Base-by-base conservation (phyloP, 2,329 filamentous ascomycete genomes). In the Claviceps africana region DNA sequence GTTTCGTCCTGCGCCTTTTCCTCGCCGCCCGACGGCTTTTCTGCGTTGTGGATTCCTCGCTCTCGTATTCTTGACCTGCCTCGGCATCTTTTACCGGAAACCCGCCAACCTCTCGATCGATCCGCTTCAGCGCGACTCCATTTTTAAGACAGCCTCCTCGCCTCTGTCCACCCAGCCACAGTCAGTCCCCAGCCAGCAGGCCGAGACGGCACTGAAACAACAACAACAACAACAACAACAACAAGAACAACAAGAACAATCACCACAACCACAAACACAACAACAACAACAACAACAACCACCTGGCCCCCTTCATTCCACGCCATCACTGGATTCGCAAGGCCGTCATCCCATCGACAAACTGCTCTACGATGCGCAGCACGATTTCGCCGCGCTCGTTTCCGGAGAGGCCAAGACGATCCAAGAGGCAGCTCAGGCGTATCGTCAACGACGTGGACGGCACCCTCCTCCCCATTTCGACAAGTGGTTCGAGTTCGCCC, bases 401-500 rank as follows among this genome's bases (percentile, higher is more conserved):
- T 61, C 67, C 25, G 67, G 67, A 30, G 67, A 75, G 53, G 77
- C 77, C 39, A 69, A 67, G 50, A 76, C 72, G 4, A 65, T 84
- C 47, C 64, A 69, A 33, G 70, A 77, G 21, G 77, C 79, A 8
- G 79, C 82, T 0, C 68, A 72, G 25, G 75, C 72, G 22, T 85
- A 84, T 61, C 73, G 80, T 55, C 63, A 71, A 49, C 73, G 73
- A 50, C 74, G 80, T 50, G 78, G 78, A 28, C 73, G 80, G 22
- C 77, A 83, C 58, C 81, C 80, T 7, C 81, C 81, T 2, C 81
- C 81, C 0, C 77, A 76, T 21, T 84, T 84, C 58, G 72, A 79
- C 55, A 67, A 72, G 35, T 83, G 81, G 80, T 78, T 76, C 61
- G 64, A 69, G 25, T 81, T 78, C 56, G 79, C 81, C 10, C 63